These are phyloP conservation scores for Claviceps sp. DNA, from an alignment of 2,329 filamentous ascomycete species.

Conservation along the genomic window DNA sequence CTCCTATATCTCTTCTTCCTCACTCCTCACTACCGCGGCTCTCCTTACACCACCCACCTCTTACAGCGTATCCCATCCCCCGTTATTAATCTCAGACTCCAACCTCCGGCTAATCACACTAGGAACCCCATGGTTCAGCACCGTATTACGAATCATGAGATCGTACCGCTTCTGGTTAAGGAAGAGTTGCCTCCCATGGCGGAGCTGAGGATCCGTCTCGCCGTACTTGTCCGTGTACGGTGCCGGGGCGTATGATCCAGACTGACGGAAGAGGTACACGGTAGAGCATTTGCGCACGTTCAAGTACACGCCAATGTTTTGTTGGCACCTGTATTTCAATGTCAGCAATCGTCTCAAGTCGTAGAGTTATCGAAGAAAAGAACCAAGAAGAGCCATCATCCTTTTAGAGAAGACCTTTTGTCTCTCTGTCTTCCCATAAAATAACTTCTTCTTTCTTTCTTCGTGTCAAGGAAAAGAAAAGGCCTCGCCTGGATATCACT, in stretches of 20 bases:
- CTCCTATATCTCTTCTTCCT: neutral
- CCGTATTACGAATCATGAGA: slow-evolving; percentile 68
- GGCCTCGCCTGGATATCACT: slow-evolving; percentile 20
- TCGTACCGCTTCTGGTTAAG: slow-evolving; percentile 93
- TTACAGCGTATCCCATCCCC: slow-evolving; percentile 74
- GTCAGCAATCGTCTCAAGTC: neutral
- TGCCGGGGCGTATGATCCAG: slow-evolving; percentile 73
- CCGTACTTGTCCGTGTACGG: slow-evolving; percentile 95
- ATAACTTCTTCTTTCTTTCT: neutral
- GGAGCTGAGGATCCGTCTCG: slow-evolving; percentile 82
- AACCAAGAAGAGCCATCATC: neutral
- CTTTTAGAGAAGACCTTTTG: no score
- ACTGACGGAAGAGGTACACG: slow-evolving; percentile 68
- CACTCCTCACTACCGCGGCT: neutral
- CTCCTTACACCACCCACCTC: neutral
- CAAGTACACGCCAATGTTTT: slow-evolving; percentile 84
- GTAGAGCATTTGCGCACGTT: slow-evolving; percentile 94
- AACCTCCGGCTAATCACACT: slow-evolving; percentile 80
- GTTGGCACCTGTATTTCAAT: slow-evolving; percentile 53
- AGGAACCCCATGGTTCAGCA: slow-evolving; percentile 76
- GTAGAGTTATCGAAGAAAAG: neutral
- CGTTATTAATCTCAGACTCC: slow-evolving; percentile 92
- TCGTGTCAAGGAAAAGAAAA: neutral
- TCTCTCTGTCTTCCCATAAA: neutral
- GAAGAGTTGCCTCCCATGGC: slow-evolving; percentile 78